Percentiles rank a stretch among this genome's conserved stretches.
These are phyloP conservation scores for Hypoxylon trugodes DNA, from an alignment of 495 filamentous ascomycete species.

Conservation along the genomic window DNA sequence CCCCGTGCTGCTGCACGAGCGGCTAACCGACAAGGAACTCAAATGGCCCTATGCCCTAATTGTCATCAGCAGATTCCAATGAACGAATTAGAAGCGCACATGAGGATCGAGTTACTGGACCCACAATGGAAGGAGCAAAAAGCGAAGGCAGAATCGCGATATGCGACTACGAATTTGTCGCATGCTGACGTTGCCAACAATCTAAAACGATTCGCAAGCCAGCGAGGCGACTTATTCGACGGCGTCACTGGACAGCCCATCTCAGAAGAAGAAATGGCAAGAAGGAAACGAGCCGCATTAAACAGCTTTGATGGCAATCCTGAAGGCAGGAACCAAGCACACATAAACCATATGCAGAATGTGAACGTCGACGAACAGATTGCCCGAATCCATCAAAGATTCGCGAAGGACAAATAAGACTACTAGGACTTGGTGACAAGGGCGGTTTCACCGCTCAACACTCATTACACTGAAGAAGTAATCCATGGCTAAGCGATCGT, in stretches of 20 bases:
- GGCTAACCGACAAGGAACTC: conserved; percentile 66
- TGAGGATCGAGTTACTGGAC: conserved; percentile 95
- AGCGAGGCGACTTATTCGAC: conserved; percentile 93
- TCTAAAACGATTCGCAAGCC: conserved; percentile 93
- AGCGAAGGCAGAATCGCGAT: conserved; percentile 83
- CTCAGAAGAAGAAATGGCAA: conserved; percentile 75
- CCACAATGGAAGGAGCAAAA: conserved; percentile 96
- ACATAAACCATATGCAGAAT: conserved; percentile 64
- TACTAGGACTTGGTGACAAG: conserved; percentile 4
- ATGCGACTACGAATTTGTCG: conserved; percentile 85
- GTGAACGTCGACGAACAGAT: conserved; percentile 79
- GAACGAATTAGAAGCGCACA: conserved; percentile 89
- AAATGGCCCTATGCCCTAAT: conserved; percentile 88
- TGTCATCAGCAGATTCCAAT: conserved; percentile 89
- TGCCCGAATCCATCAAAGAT: conserved; percentile 71
- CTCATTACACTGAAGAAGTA: conserved; percentile 1
- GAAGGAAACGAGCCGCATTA: conserved; percentile 76
- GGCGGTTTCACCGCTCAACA: not conserved
- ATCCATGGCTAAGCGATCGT: not conserved
- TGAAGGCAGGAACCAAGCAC: conserved; percentile 62
- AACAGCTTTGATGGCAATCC: conserved; percentile 72
- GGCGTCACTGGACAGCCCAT: conserved; percentile 70
- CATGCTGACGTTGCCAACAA: conserved; percentile 91
- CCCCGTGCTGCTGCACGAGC: conserved; percentile 79
- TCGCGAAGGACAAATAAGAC: conserved; percentile 53